Percentiles rank a stretch among this genome's conserved stretches.
Evolutionary conservation across 2,329 filamentous ascomycete genomes (phyloP).

Genomic region (Xylaria sp.): DNA sequence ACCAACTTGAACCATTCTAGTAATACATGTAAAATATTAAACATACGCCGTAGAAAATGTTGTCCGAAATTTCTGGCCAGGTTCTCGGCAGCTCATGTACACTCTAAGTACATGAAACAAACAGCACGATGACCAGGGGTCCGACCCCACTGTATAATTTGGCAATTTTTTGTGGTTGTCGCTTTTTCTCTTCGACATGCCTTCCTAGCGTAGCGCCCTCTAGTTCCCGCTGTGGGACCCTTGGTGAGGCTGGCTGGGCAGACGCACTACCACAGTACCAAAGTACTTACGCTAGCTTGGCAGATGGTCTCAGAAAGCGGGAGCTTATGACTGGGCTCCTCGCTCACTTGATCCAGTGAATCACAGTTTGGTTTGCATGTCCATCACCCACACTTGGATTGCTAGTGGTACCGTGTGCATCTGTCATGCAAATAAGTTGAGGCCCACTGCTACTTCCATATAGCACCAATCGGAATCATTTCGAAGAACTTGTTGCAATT

Average conservation of each 20-base stretch:
- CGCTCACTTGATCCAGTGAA: constrained; percentile 30
- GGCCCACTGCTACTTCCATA: constrained; percentile 21
- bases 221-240: constrained; percentile 42
- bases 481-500: constrained; percentile 33
- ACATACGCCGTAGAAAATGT: not conserved
- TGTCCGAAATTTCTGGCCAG: not conserved
- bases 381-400: constrained; percentile 25
- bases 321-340: constrained; percentile 23
- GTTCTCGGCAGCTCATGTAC: not conserved
- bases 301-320: constrained; percentile 21
- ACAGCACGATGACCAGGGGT: constrained; percentile 17
- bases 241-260: constrained; percentile 35
- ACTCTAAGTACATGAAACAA: constrained; percentile 21
- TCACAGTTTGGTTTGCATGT: constrained; percentile 31
- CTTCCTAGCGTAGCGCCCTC: constrained; percentile 32
- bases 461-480: constrained; percentile 32
- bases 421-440: constrained; percentile 34
- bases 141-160: constrained; percentile 21
- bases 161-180: constrained; percentile 9
- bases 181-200: constrained; percentile 15
- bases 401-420: constrained; percentile 25
- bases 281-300: constrained; percentile 10
- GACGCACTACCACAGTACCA: constrained; percentile 25
- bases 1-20: not conserved
- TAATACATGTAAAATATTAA: not conserved